A percentile compares a stretch with the other conserved stretches of the same genome.
Conservation (phyloP, 2,329 filamentous ascomycete species). For the Arthrinium puccinioides region DNA sequence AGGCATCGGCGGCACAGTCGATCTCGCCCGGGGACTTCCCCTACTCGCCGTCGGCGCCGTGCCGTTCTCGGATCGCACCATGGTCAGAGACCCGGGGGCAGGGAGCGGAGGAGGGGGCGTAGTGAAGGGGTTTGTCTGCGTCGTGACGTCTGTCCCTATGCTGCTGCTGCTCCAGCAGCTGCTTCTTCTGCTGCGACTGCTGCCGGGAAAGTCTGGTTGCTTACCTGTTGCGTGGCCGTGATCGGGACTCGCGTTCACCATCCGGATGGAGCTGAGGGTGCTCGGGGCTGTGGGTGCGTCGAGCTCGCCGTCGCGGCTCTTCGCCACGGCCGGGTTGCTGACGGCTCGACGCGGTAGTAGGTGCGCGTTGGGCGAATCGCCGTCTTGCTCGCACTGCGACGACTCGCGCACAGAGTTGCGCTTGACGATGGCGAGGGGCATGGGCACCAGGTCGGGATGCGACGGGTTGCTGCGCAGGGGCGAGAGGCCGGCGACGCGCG, state of each 20-base stretch:
- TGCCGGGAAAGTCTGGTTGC: background rate
- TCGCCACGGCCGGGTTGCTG: conserved; percentile 2
- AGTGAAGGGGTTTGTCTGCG: background rate
- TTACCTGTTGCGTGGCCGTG: no score
- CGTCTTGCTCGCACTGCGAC: background rate
- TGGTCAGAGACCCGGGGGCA: background rate
- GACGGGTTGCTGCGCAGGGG: conserved; percentile 4
- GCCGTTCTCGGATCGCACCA: background rate
- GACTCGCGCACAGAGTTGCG: conserved; percentile 4
- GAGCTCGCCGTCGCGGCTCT: background rate
- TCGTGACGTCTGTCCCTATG: background rate
- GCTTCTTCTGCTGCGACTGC: no score
- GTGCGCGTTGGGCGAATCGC: no score
- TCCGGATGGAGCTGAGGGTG: background rate
- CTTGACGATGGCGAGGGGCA: conserved; percentile 3
- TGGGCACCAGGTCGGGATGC: conserved; percentile 5
- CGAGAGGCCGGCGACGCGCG: background rate
- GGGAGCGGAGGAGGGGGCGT: background rate
- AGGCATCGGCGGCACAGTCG: background rate
- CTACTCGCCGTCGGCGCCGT: background rate
- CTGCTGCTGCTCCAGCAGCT: background rate
- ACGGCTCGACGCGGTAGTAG: background rate
- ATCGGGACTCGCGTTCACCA: background rate
- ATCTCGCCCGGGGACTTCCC: background rate
- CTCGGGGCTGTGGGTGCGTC: background rate